Percentiles rank a stretch among this genome's conserved stretches.
Conservation (phyloP, 768 basidiomycete genomes). For the Gloeophyllum trabeum region DNA sequence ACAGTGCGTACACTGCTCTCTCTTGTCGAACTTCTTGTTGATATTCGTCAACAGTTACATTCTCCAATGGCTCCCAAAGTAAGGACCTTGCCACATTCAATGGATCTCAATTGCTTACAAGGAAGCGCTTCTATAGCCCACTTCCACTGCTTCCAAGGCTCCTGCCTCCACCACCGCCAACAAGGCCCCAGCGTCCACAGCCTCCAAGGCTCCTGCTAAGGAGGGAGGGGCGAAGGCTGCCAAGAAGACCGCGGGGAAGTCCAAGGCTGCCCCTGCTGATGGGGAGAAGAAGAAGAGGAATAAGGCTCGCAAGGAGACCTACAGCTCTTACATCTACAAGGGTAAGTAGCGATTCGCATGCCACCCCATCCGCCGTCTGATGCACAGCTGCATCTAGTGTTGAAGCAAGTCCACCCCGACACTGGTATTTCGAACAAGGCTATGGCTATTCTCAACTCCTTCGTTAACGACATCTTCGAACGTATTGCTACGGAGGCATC, state of each 20-base stretch:
- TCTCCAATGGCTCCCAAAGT: conserved; percentile 27
- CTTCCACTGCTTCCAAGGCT: conserved; percentile 48
- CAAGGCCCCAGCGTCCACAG: conserved; percentile 41
- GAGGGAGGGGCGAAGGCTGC: conserved; percentile 41
- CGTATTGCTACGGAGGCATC: conserved; percentile 68
- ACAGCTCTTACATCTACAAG: conserved; percentile 81
- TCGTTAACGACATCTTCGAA: conserved; percentile 80
- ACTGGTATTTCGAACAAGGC: conserved; percentile 90
- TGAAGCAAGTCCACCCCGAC: conserved; percentile 90
- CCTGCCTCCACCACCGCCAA: conserved; percentile 36
- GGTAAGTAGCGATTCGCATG: conserved; percentile 24
- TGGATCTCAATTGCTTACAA: conserved; percentile 1
- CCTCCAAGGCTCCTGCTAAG: conserved; percentile 28
- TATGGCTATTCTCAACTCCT: conserved; percentile 76
- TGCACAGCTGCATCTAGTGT: conserved; percentile 31
- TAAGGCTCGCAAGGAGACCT: conserved; percentile 75
- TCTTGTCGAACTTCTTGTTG: too few relatives aligned
- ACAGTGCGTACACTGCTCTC: neutral
- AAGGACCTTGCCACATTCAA: conserved; percentile 5
- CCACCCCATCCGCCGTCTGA: neutral
- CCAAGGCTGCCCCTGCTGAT: conserved; percentile 30
- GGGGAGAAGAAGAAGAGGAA: conserved; percentile 74
- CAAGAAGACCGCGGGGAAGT: conserved; percentile 53
- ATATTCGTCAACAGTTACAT: conserved; percentile 4
- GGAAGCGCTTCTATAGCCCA: conserved; percentile 25